Conservation (phyloP, 345 rosid genomes). For the Carallia pectinifolia region DNA sequence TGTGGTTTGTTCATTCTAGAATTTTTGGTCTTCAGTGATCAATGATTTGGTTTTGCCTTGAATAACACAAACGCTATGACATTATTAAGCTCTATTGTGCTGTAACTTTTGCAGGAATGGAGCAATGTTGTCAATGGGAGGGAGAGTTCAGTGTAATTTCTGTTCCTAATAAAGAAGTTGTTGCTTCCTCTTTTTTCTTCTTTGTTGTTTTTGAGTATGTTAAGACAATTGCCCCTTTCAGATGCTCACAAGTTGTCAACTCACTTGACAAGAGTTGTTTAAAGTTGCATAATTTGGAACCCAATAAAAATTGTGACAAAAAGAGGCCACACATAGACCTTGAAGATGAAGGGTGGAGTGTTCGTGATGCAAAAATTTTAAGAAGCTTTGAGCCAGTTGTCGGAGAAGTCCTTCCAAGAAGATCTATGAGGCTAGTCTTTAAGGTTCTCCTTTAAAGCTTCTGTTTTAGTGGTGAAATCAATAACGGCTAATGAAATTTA, state of each 20-base stretch:
- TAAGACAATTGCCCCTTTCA: conserved; percentile 24
- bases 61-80: neutral
- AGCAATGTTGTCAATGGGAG: conserved; percentile 44
- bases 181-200: neutral
- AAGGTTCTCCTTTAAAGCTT: conserved; percentile 41
- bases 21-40: too few relatives aligned
- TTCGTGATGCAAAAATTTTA: conserved; percentile 29
- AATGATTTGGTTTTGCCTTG: too few relatives aligned
- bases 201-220: conserved; percentile 10
- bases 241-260: conserved; percentile 41
- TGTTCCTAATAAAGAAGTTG: conserved; percentile 12
- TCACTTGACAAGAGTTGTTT: conserved; percentile 28
- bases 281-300: conserved; percentile 25
- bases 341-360: conserved; percentile 19
- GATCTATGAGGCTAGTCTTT: conserved; percentile 58
- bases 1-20: too few relatives aligned
- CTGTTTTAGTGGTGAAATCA: neutral
- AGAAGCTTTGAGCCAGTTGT: conserved; percentile 33
- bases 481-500: neutral
- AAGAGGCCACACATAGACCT: conserved; percentile 30
- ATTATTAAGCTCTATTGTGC: conserved; percentile 14
- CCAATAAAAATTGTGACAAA: conserved; percentile 24
- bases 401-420: conserved; percentile 45
- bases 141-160: conserved; percentile 56
- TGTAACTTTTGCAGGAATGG: conserved; percentile 56